Base-by-base conservation (phyloP, 1,284 basidiomycete genomes). In the Bjerkandera adusta region DNA sequence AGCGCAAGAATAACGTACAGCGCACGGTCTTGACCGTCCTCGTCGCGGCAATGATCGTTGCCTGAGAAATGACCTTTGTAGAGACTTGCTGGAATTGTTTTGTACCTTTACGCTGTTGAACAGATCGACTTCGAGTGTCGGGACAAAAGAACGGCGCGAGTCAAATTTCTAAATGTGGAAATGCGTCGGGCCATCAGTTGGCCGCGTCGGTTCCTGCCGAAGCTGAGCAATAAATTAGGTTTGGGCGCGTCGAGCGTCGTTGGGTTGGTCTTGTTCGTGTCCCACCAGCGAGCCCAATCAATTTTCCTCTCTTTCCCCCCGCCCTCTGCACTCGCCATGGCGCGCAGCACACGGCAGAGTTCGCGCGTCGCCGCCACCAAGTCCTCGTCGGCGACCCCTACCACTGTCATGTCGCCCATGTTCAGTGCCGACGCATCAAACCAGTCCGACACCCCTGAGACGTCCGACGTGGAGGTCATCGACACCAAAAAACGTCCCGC, bases 401-500 rank as follows among this genome's bases (percentile, higher is more conserved):
- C 66, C 24, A 65, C 65, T 12, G 57, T 52, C 32, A 64, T 51
- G 21, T 66, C 78, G 13, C 70, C 76, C 22, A 52, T 71, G 35
- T 75, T 78, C 60, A 77, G 74, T 57, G 63, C 70, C 13, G 64
- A 62, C 53, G 64, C 66, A 12, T 67, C 70, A 20, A 54, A 57
- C 6, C 62, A 68, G 47, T 51, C 50, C 10, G 59, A 59, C 43
- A 74, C 75, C 53, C 72, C 73, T 59, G 62, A 63, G 32, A 72
- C 73, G 24, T 75, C 72, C 32, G 68, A 57, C 48, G 71, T 67
- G 16, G 55, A 59, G 36, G 59, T 58, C 36, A 48, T 34, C n/a
- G 56, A 45, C 52, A 35, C 37, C 11, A 36, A 36, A 24, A 41
- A 38, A 21, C 18, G 15, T 34, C 33, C 40, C 16, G 50, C 36